phyloP scores from a whole-genome alignment of 345 rosid genomes.

The Microthlaspi erraticum region DNA sequence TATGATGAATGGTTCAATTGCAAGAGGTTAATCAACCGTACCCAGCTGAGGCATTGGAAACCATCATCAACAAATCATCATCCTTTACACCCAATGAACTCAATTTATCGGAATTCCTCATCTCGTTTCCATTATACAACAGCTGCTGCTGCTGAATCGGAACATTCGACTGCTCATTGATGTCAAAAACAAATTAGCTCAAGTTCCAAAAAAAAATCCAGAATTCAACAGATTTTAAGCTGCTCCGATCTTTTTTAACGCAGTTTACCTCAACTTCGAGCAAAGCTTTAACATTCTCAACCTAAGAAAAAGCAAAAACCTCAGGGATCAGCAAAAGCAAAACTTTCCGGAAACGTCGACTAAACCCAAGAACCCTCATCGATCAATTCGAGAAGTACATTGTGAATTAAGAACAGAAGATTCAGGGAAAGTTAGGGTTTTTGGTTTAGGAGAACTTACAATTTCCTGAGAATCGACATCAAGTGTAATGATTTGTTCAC shows the following conservation, averaged over 20 bases:
- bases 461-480: constrained; percentile 91
- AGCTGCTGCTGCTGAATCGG: constrained; percentile 90
- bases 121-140: constrained; percentile 84
- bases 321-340: constrained; percentile 11
- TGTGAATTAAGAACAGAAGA: constrained; percentile 35
- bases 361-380: constrained; percentile 9
- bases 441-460: constrained; percentile 38
- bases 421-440: constrained; percentile 45
- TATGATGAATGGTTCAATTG: not conserved
- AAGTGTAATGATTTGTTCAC: constrained; percentile 77
- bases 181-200: constrained; percentile 15
- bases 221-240: not conserved
- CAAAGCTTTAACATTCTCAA: constrained; percentile 95
- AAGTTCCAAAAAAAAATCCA: constrained; percentile 38
- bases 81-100: constrained; percentile 87
- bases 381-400: constrained; percentile 34
- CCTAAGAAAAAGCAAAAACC: constrained; percentile 47
- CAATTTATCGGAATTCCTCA: constrained; percentile 72
- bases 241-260: constrained; percentile 2
- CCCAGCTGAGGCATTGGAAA: constrained; percentile 63
- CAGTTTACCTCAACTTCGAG: constrained; percentile 98
- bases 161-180: constrained; percentile 68
- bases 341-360: not conserved
- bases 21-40: constrained; percentile 32
- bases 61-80: constrained; percentile 96